These are phyloP conservation scores for Pugionium dolabratum DNA, from an alignment of 345 rosid species.

Conservation along the genomic window DNA sequence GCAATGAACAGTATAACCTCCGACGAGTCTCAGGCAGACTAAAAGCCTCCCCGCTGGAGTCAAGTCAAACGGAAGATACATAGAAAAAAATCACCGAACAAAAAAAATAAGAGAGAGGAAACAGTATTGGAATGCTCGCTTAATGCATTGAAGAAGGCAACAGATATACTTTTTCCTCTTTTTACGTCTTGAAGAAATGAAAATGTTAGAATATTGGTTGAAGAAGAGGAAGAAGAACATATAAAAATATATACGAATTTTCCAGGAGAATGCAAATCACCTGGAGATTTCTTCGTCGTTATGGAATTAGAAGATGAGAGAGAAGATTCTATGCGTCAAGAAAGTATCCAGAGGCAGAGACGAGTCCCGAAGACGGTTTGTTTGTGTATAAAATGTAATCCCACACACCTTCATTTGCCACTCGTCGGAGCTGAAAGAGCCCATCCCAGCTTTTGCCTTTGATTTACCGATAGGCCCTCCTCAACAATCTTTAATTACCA, in stretches of 20 bases:
- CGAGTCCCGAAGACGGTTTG: constrained; percentile 37
- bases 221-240: constrained; percentile 38
- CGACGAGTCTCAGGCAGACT: constrained; percentile 9
- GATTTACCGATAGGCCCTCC: constrained; percentile 34
- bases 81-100: not conserved
- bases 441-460: not conserved
- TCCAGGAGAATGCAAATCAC: constrained; percentile 42
- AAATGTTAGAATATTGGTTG: constrained; percentile 35
- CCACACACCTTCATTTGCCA: constrained; percentile 38
- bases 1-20: constrained; percentile 15
- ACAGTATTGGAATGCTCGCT: constrained; percentile 43
- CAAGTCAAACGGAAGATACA: constrained; percentile 10
- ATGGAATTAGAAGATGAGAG: constrained; percentile 12
- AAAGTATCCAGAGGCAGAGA: constrained; percentile 23
- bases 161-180: constrained; percentile 29
- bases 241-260: constrained; percentile 43
- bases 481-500: constrained; percentile 24
- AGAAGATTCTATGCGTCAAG: constrained; percentile 32
- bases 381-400: constrained; percentile 17
- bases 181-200: constrained; percentile 23
- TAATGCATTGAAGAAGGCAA: constrained; percentile 38
- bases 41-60: constrained; percentile 27
- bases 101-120: constrained; percentile 12
- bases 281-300: constrained; percentile 31
- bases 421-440: constrained; percentile 34